Conservation (phyloP, 2,329 filamentous ascomycete genomes). For the Nemania sp. region DNA sequence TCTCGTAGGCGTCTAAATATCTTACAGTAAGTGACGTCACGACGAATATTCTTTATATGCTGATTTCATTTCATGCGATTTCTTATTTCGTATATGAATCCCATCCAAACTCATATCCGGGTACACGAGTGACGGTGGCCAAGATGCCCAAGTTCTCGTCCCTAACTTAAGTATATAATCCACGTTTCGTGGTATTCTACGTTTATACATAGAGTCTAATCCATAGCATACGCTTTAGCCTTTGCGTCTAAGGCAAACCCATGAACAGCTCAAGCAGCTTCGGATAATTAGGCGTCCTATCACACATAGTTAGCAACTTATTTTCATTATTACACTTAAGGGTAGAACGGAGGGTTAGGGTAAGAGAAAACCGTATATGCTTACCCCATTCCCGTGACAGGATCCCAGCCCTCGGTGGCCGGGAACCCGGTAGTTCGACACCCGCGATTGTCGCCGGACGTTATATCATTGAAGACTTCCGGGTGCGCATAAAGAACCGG, state of each 20-base stretch:
- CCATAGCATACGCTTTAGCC: not conserved
- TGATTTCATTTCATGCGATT: not conserved
- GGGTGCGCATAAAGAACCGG: constrained; percentile 61
- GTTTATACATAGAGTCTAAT: constrained; percentile 8
- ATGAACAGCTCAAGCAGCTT: constrained; percentile 52
- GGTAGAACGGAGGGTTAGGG: not conserved
- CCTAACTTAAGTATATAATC: not conserved
- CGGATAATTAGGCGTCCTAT: constrained; percentile 51
- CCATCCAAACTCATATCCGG: not conserved
- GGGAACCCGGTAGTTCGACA: constrained; percentile 57
- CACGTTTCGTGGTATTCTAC: constrained; percentile 8
- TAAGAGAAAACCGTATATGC: constrained; percentile 10
- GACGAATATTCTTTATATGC: not conserved
- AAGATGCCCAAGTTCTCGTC: not conserved
- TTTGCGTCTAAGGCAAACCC: constrained; percentile 44
- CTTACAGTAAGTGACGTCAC: not conserved
- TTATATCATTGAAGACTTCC: constrained; percentile 56
- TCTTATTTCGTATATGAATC: not conserved
- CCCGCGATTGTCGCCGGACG: constrained; percentile 53
- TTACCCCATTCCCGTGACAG: constrained; percentile 54
- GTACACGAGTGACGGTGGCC: not conserved
- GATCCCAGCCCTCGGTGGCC: constrained; percentile 57
- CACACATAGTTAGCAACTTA: constrained; percentile 28
- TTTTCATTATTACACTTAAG: not conserved
- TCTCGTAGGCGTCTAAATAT: too few species aligned